These are phyloP conservation scores for Sporothrix phasma DNA, from an alignment of 2,329 filamentous ascomycete genomes.

Conservation along the genomic window DNA sequence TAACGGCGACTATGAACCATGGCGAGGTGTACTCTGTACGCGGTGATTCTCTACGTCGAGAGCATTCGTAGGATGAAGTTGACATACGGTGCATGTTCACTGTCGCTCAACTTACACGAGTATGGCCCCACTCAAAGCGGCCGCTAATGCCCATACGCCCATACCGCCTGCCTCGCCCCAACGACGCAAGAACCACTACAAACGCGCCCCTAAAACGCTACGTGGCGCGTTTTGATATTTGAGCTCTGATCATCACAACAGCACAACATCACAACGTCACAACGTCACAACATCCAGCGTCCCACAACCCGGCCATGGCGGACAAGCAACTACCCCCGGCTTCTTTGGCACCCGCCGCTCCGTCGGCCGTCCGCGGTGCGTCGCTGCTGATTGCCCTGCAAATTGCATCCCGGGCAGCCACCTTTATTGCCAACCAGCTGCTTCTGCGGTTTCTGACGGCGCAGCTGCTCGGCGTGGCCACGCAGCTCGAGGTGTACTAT, in stretches of 20 bases:
- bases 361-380: constrained; percentile 50
- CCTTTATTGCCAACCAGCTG: constrained; percentile 85
- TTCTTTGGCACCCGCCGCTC: neutral
- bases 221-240: neutral
- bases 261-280: no score
- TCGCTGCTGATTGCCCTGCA: constrained; percentile 83
- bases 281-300: neutral
- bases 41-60: no score
- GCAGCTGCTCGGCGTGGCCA: constrained; percentile 69
- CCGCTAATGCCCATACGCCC: no score
- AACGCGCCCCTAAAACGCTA: constrained; percentile 2
- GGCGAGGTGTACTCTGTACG: no score
- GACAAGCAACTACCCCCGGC: neutral
- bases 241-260: no score
- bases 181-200: neutral
- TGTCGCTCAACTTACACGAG: neutral
- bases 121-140: neutral
- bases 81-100: no score
- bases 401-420: constrained; percentile 74
- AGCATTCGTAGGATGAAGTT: no score
- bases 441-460: constrained; percentile 83
- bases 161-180: neutral
- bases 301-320: neutral
- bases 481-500: constrained; percentile 87
- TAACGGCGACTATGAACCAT: no score